phyloP scores from a whole-genome alignment of 495 filamentous ascomycete species.

The Aspergillus asperescens region DNA sequence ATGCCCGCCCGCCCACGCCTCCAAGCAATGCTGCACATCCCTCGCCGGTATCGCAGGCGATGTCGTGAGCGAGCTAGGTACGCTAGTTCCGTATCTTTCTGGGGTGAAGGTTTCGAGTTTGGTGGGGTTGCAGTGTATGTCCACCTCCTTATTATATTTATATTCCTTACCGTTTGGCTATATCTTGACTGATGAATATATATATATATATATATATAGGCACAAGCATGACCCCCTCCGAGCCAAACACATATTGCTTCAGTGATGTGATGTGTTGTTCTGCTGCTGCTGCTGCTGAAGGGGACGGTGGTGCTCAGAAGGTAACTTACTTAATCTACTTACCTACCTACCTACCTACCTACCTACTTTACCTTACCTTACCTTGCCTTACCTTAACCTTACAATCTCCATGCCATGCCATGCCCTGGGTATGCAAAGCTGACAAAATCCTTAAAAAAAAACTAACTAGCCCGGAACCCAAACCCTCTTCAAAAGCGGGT shows the following conservation, averaged over 20 bases:
- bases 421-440: no score
- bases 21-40: constrained; percentile 31
- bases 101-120: constrained; percentile 24
- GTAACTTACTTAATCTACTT: no score
- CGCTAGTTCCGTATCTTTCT: constrained; percentile 21
- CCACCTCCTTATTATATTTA: not conserved
- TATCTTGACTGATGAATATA: constrained; percentile 9
- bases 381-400: no score
- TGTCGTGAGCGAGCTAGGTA: constrained; percentile 18
- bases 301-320: not conserved
- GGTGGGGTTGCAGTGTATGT: constrained; percentile 33
- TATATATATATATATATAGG: constrained; percentile 15
- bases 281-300: not conserved
- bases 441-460: not conserved
- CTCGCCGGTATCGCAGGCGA: constrained; percentile 19
- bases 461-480: not conserved
- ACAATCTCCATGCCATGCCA: no score
- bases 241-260: constrained; percentile 19
- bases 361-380: no score
- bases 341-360: no score
- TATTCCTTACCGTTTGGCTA: not conserved
- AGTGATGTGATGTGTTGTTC: constrained; percentile 33
- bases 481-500: constrained; percentile 11
- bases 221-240: constrained; percentile 16
- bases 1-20: not conserved